Evolutionary conservation across 2,329 filamentous ascomycete genomes (phyloP).

Genomic region (Cytospora piceicola): DNA sequence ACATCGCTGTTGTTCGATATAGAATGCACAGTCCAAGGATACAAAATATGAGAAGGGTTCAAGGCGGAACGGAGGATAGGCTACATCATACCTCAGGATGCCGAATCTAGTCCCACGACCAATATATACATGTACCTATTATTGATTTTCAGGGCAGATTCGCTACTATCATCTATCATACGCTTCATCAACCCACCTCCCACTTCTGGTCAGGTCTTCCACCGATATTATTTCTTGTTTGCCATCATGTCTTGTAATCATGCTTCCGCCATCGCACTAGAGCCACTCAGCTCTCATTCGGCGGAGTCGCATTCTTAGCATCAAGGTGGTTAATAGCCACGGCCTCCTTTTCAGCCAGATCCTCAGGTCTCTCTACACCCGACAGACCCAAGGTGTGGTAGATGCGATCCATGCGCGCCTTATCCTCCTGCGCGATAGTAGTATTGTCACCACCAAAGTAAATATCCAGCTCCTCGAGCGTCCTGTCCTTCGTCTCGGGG

Average conservation of each 20-base stretch:
- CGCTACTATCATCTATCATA: no score
- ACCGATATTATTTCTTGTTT: neutral
- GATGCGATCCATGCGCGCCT: conserved; percentile 36
- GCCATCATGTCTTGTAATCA: neutral
- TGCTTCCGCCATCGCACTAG: neutral
- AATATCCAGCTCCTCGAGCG: conserved; percentile 32
- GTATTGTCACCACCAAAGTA: conserved; percentile 40
- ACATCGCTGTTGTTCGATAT: no score
- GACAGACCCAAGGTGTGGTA: conserved; percentile 33
- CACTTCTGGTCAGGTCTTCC: neutral
- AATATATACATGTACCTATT: no score
- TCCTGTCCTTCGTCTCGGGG: conserved; percentile 36
- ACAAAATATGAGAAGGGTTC: no score
- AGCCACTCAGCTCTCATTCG: neutral
- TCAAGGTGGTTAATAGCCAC: conserved; percentile 22
- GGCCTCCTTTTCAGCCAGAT: conserved; percentile 20
- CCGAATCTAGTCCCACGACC: no score
- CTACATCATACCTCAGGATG: no score
- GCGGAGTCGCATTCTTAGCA: neutral
- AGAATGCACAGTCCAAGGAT: no score
- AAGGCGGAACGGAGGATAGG: no score
- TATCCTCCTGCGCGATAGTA: conserved; percentile 42
- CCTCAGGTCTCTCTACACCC: conserved; percentile 38
- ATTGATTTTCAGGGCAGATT: no score
- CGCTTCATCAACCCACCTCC: neutral